Evolutionary conservation across 2,329 filamentous ascomycete genomes (phyloP), one percentile per base, ranked within the genome.

Genomic region (Moelleriella libera): DNA sequence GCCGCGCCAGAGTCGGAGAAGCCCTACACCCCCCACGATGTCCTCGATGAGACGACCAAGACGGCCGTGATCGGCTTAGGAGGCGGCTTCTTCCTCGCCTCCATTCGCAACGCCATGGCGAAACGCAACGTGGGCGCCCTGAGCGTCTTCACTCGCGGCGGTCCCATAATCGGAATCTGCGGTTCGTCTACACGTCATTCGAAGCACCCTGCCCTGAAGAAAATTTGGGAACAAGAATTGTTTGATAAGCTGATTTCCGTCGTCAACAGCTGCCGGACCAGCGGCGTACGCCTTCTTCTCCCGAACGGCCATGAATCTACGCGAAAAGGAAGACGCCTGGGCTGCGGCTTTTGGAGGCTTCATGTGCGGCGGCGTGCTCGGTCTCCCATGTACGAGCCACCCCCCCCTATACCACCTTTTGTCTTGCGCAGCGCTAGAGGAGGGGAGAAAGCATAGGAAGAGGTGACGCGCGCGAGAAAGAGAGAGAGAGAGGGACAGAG

Each of bases 61-160:
- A 78, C 80, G 51, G 77, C 75, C 41, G 59, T 81, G 53, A 67
- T 87, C 57, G 81, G 82, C 51, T 80, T 80, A 59, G 69, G 70
- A 50, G 76, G 76, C 50, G 88, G 88, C 57, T 68, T 85, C 61
- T 75, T 88, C 65, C 63, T 84, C 51, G 83, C 87, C 45, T 82
- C 85, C 48, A 75, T 94, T 54, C 85, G 89, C 71, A 97, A 94
- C 71, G 87, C 88, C 50, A 76, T 96, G 57, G 75, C 82, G 48
- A 88, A 81, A 71, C 75, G 79, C 63, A 95, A 95, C 65, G 72
- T 92, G 54, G 87, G 88, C 57, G 76, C 82, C 52, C 78, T 83
- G 71, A 85, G 85, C 55, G 76, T 95, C 59, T 82, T 97, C 62
- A 85, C 85, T 44, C 79, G 80, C 59, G 83, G 81, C 49, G 89